phyloP scores from a whole-genome alignment of 108 stramenopile species.

The Pseudonitzschia pungens region DNA sequence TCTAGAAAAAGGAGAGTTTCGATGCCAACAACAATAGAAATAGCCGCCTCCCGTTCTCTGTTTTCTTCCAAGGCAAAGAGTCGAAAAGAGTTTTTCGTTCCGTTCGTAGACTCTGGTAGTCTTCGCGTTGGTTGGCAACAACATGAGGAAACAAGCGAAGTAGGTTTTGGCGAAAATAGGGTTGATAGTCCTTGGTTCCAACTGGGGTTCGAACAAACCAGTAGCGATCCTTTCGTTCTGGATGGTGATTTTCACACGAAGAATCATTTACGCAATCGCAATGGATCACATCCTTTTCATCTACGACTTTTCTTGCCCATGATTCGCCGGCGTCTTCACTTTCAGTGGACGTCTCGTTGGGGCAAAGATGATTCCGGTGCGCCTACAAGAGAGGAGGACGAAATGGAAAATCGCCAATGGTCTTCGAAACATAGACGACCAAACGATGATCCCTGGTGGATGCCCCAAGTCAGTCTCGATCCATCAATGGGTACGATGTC shows the following conservation, averaged over 20 bases:
- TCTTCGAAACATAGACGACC: constrained; percentile 8
- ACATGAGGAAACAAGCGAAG: constrained; percentile 5
- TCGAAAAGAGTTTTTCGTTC: not conserved
- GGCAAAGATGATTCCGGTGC: not conserved
- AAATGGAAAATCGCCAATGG: not conserved
- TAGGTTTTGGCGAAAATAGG: constrained; percentile 46
- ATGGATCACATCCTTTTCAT: not conserved
- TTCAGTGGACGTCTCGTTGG: constrained; percentile 14
- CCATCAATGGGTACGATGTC: constrained; percentile 13
- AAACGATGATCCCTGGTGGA: constrained; percentile 18
- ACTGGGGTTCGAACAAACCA: constrained; percentile 28
- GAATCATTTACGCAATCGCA: not conserved
- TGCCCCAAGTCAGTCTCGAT: constrained; percentile 8
- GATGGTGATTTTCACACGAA: not conserved
- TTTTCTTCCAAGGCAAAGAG: not conserved
- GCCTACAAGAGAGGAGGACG: not conserved
- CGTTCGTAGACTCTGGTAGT: constrained; percentile 11
- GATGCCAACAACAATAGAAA: constrained; percentile 6
- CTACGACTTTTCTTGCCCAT: constrained; percentile 2
- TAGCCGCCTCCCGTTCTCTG: not conserved
- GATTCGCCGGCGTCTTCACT: constrained; percentile 13
- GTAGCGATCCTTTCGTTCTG: constrained; percentile 14
- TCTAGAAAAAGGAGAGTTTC: not conserved
- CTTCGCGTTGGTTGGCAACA: not conserved
- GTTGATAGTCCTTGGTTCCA: constrained; percentile 44